Evolutionary conservation across 1,139 yeast species (phyloP).

Genomic region (Hansenula sp.): DNA sequence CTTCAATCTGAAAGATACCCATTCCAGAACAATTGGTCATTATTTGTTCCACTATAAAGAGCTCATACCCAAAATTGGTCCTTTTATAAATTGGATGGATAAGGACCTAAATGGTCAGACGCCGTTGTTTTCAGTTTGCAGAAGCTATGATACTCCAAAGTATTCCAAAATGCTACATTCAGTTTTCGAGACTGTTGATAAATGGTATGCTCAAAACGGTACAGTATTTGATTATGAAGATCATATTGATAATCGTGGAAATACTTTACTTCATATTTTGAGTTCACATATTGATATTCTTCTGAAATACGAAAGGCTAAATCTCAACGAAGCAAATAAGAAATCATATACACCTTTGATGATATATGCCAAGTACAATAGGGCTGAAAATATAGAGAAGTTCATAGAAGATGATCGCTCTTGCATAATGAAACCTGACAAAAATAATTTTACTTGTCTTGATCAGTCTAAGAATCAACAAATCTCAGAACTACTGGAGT

Average conservation of each 20-base stretch:
- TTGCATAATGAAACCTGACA: slow-evolving; percentile 41
- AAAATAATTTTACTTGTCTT: slow-evolving; percentile 37
- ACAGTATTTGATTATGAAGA: slow-evolving; percentile 38
- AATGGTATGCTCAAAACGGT: slow-evolving; percentile 32
- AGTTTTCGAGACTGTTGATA: slow-evolving; percentile 42
- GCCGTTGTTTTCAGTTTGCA: slow-evolving; percentile 69
- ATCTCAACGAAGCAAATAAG: slow-evolving; percentile 61
- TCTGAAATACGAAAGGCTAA: slow-evolving; percentile 34
- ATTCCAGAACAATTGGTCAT: slow-evolving; percentile 66
- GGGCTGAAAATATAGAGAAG: slow-evolving; percentile 51
- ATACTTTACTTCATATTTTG: slow-evolving; percentile 71
- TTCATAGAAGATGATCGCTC: slow-evolving; percentile 43
- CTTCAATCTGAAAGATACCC: slow-evolving; percentile 45
- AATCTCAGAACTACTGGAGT: slow-evolving; percentile 43
- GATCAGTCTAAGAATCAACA: slow-evolving; percentile 48
- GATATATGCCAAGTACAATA: slow-evolving; percentile 65
- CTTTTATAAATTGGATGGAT: slow-evolving; percentile 62
- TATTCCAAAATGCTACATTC: slow-evolving; percentile 47
- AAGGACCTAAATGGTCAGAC: slow-evolving; percentile 71
- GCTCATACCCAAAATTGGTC: slow-evolving; percentile 52
- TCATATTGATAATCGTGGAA: slow-evolving; percentile 72
- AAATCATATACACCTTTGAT: slow-evolving; percentile 66
- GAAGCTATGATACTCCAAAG: slow-evolving; percentile 76
- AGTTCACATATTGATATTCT: slow-evolving; percentile 41
- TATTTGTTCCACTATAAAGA: slow-evolving; percentile 58